Evolutionary conservation across 2,329 filamentous ascomycete genomes (phyloP), one percentile per base, ranked within the genome.

Genomic region (Penicillium italicum): DNA sequence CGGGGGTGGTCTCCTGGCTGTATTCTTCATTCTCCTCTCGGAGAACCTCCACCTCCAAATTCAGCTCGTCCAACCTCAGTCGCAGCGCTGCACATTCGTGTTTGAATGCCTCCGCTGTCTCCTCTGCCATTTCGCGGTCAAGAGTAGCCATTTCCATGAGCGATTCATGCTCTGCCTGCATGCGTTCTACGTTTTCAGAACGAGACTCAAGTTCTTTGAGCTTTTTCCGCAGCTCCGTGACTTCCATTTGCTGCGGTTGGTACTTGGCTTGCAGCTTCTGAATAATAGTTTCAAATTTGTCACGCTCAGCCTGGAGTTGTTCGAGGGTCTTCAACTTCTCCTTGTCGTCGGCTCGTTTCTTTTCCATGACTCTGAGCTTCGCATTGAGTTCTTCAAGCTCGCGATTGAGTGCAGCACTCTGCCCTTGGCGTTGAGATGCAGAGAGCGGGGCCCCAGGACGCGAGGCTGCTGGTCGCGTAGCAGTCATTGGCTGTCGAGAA

Each of bases 61-160:
- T 86, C 8, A 96, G 78, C 72, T 97, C 92, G 71, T 97, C 92
- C 1, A 85, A 76, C 67, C 87, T 91, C 55, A 83, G 77, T 66
- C 90, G 90, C 50, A 96, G 72, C 2, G 85, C 82, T 36, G 96
- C 89, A 24, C 95, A 77, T 68, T 99, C 92, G 1, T 84, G 82
- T 70, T 91, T 94, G 48, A 88, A 79, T 18, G 88, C 85, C 63
- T 97, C 94, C 0, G 90, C 88, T 41, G 86, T 91, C 74, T 97
- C 93, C 72, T 99, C 92, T 0, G 94, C 94, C 89, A 97, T 96
- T 73, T 99, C 93, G 42, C 90, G 85, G 70, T 99, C 94, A 26
- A 99, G 78, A 0, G 90, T 88, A 7, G 91, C 91, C 74, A 94
- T 84, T 74, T 99, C 94, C 67, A 97, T 77, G 7, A 89, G 84